Evolutionary conservation across 768 basidiomycete species (phyloP).

Genomic region (Phanerochaete sordida): DNA sequence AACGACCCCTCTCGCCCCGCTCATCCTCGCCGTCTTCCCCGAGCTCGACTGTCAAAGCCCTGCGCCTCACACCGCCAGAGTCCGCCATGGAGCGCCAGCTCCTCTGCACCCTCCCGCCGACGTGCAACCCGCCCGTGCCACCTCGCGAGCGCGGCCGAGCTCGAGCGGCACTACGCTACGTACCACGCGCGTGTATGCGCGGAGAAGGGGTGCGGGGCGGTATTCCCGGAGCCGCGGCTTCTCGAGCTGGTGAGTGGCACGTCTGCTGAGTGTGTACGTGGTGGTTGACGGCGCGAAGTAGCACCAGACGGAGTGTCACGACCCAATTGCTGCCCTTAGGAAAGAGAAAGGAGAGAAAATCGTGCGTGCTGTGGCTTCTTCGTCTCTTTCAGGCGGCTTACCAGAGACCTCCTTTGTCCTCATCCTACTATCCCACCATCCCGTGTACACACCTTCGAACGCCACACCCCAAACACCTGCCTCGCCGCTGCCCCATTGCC

Average conservation of each 20-base stretch:
- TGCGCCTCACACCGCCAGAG: constrained; percentile 17
- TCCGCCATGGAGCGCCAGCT: constrained; percentile 35
- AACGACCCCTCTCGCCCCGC: not conserved
- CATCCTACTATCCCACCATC: too few species aligned
- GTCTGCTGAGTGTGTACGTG: not conserved
- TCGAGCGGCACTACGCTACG: constrained; percentile 80
- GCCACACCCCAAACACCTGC: too few species aligned
- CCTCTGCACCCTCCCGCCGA: constrained; percentile 77
- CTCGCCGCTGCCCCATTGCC: too few species aligned
- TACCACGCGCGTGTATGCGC: constrained; percentile 85
- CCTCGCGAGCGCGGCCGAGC: constrained; percentile 62
- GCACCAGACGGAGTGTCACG: constrained; percentile 88
- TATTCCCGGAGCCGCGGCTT: constrained; percentile 78
- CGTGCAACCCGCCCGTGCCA: constrained; percentile 69
- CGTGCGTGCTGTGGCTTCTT: constrained; percentile 41
- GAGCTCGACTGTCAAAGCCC: constrained; percentile 17
- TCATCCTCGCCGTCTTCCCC: constrained; percentile 14
- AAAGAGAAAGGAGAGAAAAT: constrained; percentile 85
- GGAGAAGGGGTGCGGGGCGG: constrained; percentile 62
- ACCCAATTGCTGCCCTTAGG: constrained; percentile 73
- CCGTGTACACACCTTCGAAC: too few species aligned
- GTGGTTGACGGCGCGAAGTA: constrained; percentile 26
- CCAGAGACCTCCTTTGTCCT: too few species aligned
- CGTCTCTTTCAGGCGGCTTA: too few species aligned
- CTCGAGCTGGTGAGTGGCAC: constrained; percentile 77